These are phyloP conservation scores for Sordariomycetes sp. DNA, from an alignment of 2,329 filamentous ascomycete species.

Conservation along the genomic window DNA sequence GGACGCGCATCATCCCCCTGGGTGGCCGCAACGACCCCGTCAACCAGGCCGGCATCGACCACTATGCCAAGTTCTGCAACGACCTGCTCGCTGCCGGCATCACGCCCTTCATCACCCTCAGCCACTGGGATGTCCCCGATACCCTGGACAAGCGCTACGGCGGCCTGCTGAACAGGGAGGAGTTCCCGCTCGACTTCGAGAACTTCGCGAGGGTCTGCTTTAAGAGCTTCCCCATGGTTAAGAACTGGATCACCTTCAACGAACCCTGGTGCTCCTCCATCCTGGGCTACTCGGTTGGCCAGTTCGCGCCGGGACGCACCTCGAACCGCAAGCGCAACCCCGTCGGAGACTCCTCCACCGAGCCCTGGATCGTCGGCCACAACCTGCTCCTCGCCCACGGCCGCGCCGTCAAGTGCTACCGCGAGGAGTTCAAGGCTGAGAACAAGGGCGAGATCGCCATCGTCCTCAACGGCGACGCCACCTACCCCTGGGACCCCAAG, in stretches of 20 bases:
- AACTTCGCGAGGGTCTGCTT: slow-evolving; percentile 72
- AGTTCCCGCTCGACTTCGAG: slow-evolving; percentile 76
- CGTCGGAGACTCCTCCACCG: slow-evolving; percentile 64
- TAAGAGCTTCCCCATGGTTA: slow-evolving; percentile 64
- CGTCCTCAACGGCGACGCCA: slow-evolving; percentile 77
- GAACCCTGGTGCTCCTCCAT: slow-evolving; percentile 82
- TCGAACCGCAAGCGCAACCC: slow-evolving; percentile 64
- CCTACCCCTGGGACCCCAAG: slow-evolving; percentile 72
- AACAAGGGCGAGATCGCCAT: slow-evolving; percentile 75
- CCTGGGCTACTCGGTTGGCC: slow-evolving; percentile 68
- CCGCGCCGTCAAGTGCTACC: slow-evolving; percentile 71
- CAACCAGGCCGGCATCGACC: slow-evolving; percentile 68
- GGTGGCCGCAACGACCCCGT: slow-evolving; percentile 74
- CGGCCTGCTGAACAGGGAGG: slow-evolving; percentile 68
- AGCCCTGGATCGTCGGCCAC: slow-evolving; percentile 79
- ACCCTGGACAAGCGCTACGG: slow-evolving; percentile 72
- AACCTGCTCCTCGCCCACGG: slow-evolving; percentile 74
- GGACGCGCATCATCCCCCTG: slow-evolving; percentile 78
- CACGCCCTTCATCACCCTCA: slow-evolving; percentile 71
- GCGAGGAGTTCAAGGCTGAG: slow-evolving; percentile 68
- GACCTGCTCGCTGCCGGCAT: slow-evolving; percentile 70
- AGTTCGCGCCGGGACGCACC: slow-evolving; percentile 74
- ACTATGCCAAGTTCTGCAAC: slow-evolving; percentile 73
- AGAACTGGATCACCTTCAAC: slow-evolving; percentile 87
- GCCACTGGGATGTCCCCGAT: slow-evolving; percentile 83